A percentile compares a stretch with the other conserved stretches of the same genome.
These are phyloP conservation scores for Salvia sclarea DNA, from an alignment of 305 asterid species.

Conservation along the genomic window DNA sequence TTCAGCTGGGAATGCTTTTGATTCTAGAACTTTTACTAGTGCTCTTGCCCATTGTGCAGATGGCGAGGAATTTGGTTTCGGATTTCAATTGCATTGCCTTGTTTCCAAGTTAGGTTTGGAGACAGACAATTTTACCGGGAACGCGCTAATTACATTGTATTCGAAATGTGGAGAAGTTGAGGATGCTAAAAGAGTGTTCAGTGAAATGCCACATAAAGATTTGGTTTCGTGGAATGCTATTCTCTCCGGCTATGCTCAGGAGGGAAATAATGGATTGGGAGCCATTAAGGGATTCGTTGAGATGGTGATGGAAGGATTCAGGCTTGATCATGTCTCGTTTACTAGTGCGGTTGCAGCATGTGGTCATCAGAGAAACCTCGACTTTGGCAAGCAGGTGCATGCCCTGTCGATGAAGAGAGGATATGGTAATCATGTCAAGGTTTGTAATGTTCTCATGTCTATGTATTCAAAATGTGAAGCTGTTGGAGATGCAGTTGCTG, in stretches of 20 bases:
- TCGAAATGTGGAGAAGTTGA: slow-evolving; percentile 57
- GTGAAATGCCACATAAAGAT: slow-evolving; percentile 58
- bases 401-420: slow-evolving; percentile 59
- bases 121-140: slow-evolving; percentile 61
- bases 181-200: slow-evolving; percentile 61
- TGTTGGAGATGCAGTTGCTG: slow-evolving; percentile 48
- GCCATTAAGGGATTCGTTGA: slow-evolving; percentile 51
- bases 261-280: slow-evolving; percentile 54
- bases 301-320: slow-evolving; percentile 55
- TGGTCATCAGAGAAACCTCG: slow-evolving; percentile 62
- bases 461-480: slow-evolving; percentile 65
- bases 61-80: slow-evolving; percentile 53
- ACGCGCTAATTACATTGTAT: slow-evolving; percentile 76
- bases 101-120: slow-evolving; percentile 55
- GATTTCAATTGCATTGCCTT: slow-evolving; percentile 60
- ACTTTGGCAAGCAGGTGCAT: slow-evolving; percentile 72
- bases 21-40: slow-evolving; percentile 68
- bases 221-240: slow-evolving; percentile 87
- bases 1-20: slow-evolving; percentile 54
- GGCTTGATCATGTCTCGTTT: slow-evolving; percentile 71
- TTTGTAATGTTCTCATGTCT: slow-evolving; percentile 78
- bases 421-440: slow-evolving; percentile 55
- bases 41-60: slow-evolving; percentile 65
- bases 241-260: slow-evolving; percentile 77
- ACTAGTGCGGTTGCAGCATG: slow-evolving; percentile 78